phyloP scores from a whole-genome alignment of 352 stramenopile genomes.

The Globisporangium viniferum region DNA sequence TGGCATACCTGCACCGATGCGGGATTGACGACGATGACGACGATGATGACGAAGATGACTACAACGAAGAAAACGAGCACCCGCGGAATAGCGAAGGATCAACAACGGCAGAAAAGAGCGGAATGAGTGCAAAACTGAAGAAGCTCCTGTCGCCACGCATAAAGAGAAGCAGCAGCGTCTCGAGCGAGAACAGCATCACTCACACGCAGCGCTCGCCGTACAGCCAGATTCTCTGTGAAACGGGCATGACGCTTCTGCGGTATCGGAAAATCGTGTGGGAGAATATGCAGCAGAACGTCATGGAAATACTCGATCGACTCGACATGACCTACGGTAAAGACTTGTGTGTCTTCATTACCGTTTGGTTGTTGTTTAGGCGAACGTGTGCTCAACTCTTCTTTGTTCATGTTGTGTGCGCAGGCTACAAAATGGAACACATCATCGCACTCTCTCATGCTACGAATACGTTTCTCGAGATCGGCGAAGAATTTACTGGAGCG shows the following conservation, averaged over 20 bases:
- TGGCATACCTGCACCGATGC: slow-evolving; percentile 73
- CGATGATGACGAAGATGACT: slow-evolving; percentile 61
- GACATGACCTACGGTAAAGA: slow-evolving; percentile 64
- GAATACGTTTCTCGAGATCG: slow-evolving; percentile 74
- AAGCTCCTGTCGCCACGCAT: slow-evolving; percentile 26
- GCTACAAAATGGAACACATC: slow-evolving; percentile 87
- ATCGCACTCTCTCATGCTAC: slow-evolving; percentile 77
- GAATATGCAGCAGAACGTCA: slow-evolving; percentile 77
- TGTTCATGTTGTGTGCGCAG: slow-evolving; percentile 22
- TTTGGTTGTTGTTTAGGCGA: background rate
- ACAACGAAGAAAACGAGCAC: slow-evolving; percentile 35
- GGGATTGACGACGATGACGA: slow-evolving; percentile 81
- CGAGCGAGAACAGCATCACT: slow-evolving; percentile 18
- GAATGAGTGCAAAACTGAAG: slow-evolving; percentile 16
- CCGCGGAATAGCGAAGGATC: slow-evolving; percentile 3
- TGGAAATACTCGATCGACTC: slow-evolving; percentile 69
- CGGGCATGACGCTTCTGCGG: slow-evolving; percentile 69
- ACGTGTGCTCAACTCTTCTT: background rate
- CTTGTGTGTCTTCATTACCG: background rate
- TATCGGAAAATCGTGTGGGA: slow-evolving; percentile 87
- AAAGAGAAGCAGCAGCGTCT: slow-evolving; percentile 33
- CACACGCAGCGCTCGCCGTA: slow-evolving; percentile 39
- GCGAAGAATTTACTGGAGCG: slow-evolving; percentile 80
- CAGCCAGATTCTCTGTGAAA: slow-evolving; percentile 70
- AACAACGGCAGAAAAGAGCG: slow-evolving; percentile 13